A percentile compares a stretch with the other conserved stretches of the same genome.
phyloP scores from a whole-genome alignment of 305 asterid species.

The Fraxinus angustifolia region DNA sequence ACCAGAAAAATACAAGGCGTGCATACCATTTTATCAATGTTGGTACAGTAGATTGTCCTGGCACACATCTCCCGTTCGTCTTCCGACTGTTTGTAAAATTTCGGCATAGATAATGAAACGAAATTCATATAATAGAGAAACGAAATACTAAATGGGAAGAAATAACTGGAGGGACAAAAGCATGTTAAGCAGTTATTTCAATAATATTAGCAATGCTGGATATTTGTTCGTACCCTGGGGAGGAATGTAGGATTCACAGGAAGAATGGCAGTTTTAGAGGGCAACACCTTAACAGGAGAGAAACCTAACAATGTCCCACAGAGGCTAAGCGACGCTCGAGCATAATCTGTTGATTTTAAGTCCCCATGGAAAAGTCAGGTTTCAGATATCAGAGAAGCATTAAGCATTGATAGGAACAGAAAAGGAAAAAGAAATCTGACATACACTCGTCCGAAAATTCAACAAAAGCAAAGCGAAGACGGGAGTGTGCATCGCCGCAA shows the following conservation, averaged over 20 bases:
- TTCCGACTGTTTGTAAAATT: slow-evolving; percentile 52
- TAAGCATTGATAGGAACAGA: slow-evolving; percentile 8
- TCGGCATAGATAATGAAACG: slow-evolving; percentile 9
- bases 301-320: slow-evolving; percentile 61
- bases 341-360: slow-evolving; percentile 52
- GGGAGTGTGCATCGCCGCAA: slow-evolving; percentile 91
- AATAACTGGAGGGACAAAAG: background rate
- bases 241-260: slow-evolving; percentile 94
- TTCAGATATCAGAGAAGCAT: slow-evolving; percentile 6
- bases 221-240: slow-evolving; percentile 58
- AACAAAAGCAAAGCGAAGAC: slow-evolving; percentile 92
- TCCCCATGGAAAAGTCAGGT: slow-evolving; percentile 14
- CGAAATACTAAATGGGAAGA: background rate
- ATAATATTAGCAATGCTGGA: background rate
- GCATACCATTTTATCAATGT: slow-evolving; percentile 77
- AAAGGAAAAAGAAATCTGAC: slow-evolving; percentile 21
- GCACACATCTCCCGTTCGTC: slow-evolving; percentile 96
- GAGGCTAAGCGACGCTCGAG: slow-evolving; percentile 63
- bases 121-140: background rate
- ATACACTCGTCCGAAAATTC: slow-evolving; percentile 78
- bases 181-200: background rate
- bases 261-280: slow-evolving; percentile 92
- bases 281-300: slow-evolving; percentile 70
- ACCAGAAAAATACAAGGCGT: background rate
- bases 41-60: slow-evolving; percentile 88